phyloP scores from a whole-genome alignment of 257 asterid species.

The Eucommia ulmoides region DNA sequence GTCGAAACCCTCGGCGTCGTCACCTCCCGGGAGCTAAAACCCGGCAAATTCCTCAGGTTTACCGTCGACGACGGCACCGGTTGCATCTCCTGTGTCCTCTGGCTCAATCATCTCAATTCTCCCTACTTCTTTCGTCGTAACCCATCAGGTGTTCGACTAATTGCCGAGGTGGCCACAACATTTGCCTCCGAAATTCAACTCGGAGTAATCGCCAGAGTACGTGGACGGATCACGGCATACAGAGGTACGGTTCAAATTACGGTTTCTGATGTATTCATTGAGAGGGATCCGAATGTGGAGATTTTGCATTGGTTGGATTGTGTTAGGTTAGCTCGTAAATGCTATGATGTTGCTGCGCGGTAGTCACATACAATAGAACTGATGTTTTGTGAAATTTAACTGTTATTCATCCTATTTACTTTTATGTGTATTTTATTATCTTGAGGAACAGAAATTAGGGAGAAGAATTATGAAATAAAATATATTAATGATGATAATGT shows the following conservation, averaged over 20 bases:
- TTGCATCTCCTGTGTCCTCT: slow-evolving; percentile 60
- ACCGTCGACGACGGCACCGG: slow-evolving; percentile 64
- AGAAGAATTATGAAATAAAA: no score
- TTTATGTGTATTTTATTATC: no score
- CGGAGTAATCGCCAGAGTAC: slow-evolving; percentile 62
- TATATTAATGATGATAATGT: no score
- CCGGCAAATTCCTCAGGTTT: slow-evolving; percentile 50
- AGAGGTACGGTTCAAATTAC: slow-evolving; percentile 51
- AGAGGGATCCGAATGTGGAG: slow-evolving; percentile 70
- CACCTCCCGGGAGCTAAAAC: slow-evolving; percentile 46
- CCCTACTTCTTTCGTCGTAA: slow-evolving; percentile 38
- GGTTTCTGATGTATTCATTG: slow-evolving; percentile 57
- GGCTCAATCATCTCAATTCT: slow-evolving; percentile 64
- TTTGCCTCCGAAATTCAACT: slow-evolving; percentile 39
- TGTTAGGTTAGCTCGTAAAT: slow-evolving; percentile 26
- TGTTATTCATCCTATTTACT: no score
- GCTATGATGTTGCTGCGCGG: slow-evolving; percentile 21
- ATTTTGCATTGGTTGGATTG: slow-evolving; percentile 66
- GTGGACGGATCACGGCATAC: slow-evolving; percentile 52
- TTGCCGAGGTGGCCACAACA: slow-evolving; percentile 32
- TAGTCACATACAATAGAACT: not conserved
- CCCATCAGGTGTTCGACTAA: slow-evolving; percentile 67
- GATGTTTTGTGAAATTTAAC: no score
- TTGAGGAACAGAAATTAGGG: no score
- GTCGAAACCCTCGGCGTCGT: slow-evolving; percentile 56